Evolutionary conservation across 1,284 basidiomycete species (phyloP).

Genomic region (Boletus mariae): DNA sequence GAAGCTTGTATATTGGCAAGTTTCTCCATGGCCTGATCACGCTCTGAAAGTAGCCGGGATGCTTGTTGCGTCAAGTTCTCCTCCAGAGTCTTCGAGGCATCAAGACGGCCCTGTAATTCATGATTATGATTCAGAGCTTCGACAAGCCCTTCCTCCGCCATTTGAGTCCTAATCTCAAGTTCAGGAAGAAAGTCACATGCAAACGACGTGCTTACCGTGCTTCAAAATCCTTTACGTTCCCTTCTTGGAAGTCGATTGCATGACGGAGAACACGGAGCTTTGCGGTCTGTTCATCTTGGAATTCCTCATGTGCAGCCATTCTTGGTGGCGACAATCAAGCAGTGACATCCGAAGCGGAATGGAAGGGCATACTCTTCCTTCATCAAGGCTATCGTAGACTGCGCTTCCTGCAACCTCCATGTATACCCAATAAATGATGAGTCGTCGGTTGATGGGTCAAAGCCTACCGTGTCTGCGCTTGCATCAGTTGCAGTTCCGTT

Average conservation of each 20-base stretch:
- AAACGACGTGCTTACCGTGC: conserved; percentile 21
- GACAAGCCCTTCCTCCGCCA: conserved; percentile 19
- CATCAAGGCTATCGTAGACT: conserved; percentile 27
- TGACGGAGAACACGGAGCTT: conserved; percentile 30
- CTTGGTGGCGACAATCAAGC: conserved; percentile 17
- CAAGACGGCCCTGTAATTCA: conserved; percentile 31
- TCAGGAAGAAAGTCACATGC: conserved; percentile 9
- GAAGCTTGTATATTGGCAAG: conserved; percentile 16
- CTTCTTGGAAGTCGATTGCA: conserved; percentile 32
- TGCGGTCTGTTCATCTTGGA: conserved; percentile 21
- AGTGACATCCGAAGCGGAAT: conserved; percentile 14
- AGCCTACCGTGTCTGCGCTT: conserved; percentile 22
- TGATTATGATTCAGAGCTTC: conserved; percentile 19
- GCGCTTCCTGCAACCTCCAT: conserved; percentile 28
- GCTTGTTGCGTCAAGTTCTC: conserved; percentile 28
- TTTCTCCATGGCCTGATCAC: conserved; percentile 21
- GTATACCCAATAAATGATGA: conserved; percentile 13
- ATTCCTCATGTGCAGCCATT: conserved; percentile 22
- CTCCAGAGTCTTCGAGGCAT: conserved; percentile 26
- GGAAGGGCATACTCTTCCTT: conserved; percentile 30
- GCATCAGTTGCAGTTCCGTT: conserved; percentile 28
- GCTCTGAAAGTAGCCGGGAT: conserved; percentile 24
- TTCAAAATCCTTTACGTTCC: conserved; percentile 21
- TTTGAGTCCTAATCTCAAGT: conserved; percentile 18
- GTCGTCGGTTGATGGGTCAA: not conserved